Percentiles rank a stretch among this genome's conserved stretches.
phyloP scores from a whole-genome alignment of 2,329 filamentous ascomycete species.

The Alternaria rosae region DNA sequence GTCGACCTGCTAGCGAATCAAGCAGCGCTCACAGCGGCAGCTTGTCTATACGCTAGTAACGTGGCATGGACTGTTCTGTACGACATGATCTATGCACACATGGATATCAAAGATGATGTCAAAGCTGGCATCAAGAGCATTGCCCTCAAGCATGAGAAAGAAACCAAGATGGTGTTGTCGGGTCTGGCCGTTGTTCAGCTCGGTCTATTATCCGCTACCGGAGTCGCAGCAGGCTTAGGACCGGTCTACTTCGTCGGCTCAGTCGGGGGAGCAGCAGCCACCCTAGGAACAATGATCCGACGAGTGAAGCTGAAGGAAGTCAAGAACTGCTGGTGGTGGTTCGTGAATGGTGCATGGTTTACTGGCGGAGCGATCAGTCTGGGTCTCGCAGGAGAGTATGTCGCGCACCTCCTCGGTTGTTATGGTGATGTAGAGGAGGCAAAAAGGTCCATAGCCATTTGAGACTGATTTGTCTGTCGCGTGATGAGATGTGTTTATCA shows the following conservation, averaged over 20 bases:
- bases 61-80: constrained; percentile 88
- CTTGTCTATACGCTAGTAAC: constrained; percentile 77
- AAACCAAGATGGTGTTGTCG: constrained; percentile 78
- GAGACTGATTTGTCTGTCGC: accelerated
- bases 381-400: constrained; percentile 65
- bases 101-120: constrained; percentile 85
- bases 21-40: constrained; percentile 70
- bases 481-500: not conserved
- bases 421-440: constrained; percentile 25
- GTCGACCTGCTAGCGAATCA: constrained; percentile 73
- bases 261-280: constrained; percentile 63
- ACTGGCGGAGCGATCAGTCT: constrained; percentile 66
- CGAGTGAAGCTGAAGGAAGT: constrained; percentile 65
- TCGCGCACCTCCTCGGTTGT: constrained; percentile 34
- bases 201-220: constrained; percentile 72
- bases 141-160: constrained; percentile 76
- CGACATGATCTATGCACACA: constrained; percentile 93
- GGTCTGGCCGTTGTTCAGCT: constrained; percentile 75
- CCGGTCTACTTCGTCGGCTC: constrained; percentile 66
- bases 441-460: not conserved
- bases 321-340: constrained; percentile 70
- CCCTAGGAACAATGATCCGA: constrained; percentile 66
- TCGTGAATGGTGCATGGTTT: constrained; percentile 67
- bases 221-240: constrained; percentile 66
- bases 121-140: constrained; percentile 91